These are phyloP conservation scores for Trypanosoma mega DNA, from an alignment of 208 protist genomes.

Conservation along the genomic window DNA sequence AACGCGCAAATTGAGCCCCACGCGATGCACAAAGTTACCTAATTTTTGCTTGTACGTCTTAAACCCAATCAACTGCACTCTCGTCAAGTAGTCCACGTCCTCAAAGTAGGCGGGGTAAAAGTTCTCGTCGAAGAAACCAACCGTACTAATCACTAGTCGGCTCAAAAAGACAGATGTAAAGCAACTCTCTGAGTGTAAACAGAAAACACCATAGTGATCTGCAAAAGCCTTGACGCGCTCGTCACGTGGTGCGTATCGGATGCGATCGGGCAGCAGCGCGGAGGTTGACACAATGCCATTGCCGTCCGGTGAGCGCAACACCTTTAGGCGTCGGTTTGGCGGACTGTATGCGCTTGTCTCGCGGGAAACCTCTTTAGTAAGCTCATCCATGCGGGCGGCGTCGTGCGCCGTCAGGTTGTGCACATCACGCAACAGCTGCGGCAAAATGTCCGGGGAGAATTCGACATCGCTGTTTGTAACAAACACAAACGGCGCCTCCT, in stretches of 20 bases:
- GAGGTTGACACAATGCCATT: conserved; percentile 39
- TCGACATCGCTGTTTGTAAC: conserved; percentile 34
- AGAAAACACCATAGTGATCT: conserved; percentile 17
- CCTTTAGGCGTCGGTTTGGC: conserved; percentile 17
- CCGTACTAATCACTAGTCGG: conserved; percentile 37
- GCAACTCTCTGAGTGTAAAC: background rate
- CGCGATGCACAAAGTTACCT: too few species aligned
- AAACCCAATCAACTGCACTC: conserved; percentile 38
- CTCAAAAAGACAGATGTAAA: conserved; percentile 31
- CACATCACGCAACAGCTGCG: conserved; percentile 22
- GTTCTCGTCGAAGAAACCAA: conserved; percentile 62
- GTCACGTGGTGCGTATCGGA: conserved; percentile 29
- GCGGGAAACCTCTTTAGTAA: conserved; percentile 31
- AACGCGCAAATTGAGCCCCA: too few species aligned
- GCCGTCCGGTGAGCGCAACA: conserved; percentile 16
- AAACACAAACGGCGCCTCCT: conserved; percentile 35
- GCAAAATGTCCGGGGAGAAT: conserved; percentile 32
- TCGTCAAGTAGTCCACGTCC: conserved; percentile 40
- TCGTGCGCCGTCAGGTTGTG: conserved; percentile 25
- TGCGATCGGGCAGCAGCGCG: conserved; percentile 40
- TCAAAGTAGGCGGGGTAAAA: conserved; percentile 49
- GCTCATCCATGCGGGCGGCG: conserved; percentile 20
- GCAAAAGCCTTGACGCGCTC: conserved; percentile 27
- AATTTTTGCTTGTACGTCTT: too few species aligned
- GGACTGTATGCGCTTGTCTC: conserved; percentile 35